Conservation (phyloP, 305 asterid species). For the Fraxinus nigra region DNA sequence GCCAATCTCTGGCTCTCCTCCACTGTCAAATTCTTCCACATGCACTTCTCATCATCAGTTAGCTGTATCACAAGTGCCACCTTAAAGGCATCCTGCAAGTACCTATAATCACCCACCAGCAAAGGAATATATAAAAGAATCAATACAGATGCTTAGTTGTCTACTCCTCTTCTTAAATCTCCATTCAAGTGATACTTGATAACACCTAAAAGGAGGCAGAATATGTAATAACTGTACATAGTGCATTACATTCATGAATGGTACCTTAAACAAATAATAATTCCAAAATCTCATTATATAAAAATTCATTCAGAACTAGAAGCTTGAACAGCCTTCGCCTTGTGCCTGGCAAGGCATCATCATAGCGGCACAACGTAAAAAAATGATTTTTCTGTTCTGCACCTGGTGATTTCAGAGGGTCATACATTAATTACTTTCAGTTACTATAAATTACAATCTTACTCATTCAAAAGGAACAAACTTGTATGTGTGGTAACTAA, state of each 20-base stretch:
- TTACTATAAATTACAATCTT: background rate
- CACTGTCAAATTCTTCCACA: constrained; percentile 90
- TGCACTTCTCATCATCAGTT: constrained; percentile 95
- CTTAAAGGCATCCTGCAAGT: constrained; percentile 92
- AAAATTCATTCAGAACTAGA: background rate
- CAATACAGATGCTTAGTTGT: background rate
- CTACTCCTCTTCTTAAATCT: background rate
- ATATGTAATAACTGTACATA: background rate
- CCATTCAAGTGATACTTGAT: background rate
- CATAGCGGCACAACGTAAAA: background rate
- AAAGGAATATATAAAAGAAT: background rate
- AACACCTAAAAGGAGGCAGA: background rate
- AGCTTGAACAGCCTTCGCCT: background rate
- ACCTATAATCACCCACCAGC: constrained; percentile 37
- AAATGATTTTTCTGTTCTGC: background rate
- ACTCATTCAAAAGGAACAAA: background rate
- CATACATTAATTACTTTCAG: background rate
- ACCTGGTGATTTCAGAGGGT: background rate
- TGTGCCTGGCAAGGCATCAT: background rate
- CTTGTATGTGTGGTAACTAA: background rate
- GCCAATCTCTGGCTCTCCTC: constrained; percentile 96
- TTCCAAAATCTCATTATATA: background rate
- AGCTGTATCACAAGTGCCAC: constrained; percentile 92
- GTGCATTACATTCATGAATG: background rate
- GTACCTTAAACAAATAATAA: background rate